Conservation (phyloP, 73 alveolate genomes). For the Diophrys sp. region DNA sequence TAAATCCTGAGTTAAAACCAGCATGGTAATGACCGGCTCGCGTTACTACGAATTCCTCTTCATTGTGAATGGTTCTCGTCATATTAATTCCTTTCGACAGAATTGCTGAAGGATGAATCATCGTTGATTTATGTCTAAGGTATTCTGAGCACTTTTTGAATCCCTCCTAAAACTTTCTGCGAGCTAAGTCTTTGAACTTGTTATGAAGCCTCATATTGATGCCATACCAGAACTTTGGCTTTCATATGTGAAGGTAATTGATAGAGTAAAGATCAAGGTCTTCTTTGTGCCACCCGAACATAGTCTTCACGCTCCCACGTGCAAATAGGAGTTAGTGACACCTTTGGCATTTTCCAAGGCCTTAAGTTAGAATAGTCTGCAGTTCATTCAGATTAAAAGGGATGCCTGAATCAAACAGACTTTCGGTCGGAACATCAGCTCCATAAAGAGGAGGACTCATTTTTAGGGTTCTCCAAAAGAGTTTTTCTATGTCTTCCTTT, state of each 20-base stretch:
- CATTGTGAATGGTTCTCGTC: constrained; percentile 54
- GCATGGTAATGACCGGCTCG: constrained; percentile 72
- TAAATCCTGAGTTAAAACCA: constrained; percentile 84
- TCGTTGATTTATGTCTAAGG: constrained; percentile 79
- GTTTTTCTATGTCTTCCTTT: no score
- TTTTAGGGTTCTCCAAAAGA: constrained; percentile 78
- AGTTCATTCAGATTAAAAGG: constrained; percentile 74
- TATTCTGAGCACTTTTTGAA: constrained; percentile 76
- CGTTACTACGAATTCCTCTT: constrained; percentile 78
- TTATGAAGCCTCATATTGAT: constrained; percentile 58
- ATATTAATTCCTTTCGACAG: constrained; percentile 63
- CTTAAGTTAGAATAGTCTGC: constrained; percentile 50
- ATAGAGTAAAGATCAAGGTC: no score
- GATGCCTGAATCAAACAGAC: constrained; percentile 64
- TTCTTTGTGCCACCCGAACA: constrained; percentile 94
- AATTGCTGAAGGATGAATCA: no score
- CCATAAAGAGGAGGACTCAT: constrained; percentile 86
- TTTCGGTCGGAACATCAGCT: constrained; percentile 71
- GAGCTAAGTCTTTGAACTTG: constrained; percentile 63
- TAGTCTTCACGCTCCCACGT: constrained; percentile 82
- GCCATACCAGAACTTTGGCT: constrained; percentile 85
- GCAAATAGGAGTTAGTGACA: constrained; percentile 73
- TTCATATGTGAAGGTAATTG: no score
- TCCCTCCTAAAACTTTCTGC: constrained; percentile 55
- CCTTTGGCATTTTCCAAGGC: constrained; percentile 68